Base-by-base conservation (phyloP, 2,329 filamentous ascomycete species). In the Penicillium sp. region DNA sequence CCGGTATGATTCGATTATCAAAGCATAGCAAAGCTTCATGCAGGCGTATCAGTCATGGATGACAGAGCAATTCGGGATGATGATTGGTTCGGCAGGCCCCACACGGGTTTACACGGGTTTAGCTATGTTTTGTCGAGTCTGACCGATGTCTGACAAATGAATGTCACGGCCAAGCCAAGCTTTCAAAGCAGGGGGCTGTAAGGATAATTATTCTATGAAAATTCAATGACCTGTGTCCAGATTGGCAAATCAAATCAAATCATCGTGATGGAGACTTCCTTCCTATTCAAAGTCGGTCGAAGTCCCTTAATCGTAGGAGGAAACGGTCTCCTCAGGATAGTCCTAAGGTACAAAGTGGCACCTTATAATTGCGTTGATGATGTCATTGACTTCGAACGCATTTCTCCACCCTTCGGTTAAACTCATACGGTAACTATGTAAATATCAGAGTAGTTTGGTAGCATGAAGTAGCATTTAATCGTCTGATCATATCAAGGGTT, bases 121-220 rank as follows among this genome's bases (percentile, higher is more conserved):
- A 25, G n/a, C 22, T 16, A 19, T 25, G 48, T 49, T 71, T 71
- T 65, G 67, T 64, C 52, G 59, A 69, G 65, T 73, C 72, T 76
- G 68, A 76, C 71, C 55, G 70, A 75, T 66, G 37, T 63, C 66
- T 75, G 73, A 74, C 73, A 75, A 76, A 76, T 71, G 56, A n/a
- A 33, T 22, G 35, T 16, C 43, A 43, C 8, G 16, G 43, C 54
- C 49, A 40, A 33, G 38, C 30, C 30, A 33, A 33, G 30, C 30
- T 11, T 4, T 33, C 8, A 33, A 30, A 6, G 30, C 30, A 33
- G 30, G 30, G 30, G 6, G 8, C 2, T 8, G 30, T 33, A 11
- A 33, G 30, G 30, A 33, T 33, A 11, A 33, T 8, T 8, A 33
- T 33, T 33, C 30, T 33, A 30, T 7, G 19, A 30, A 5, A 33